Conservation (phyloP, 192 early-diverging fungal species). For the Chytriomyces sp. region DNA sequence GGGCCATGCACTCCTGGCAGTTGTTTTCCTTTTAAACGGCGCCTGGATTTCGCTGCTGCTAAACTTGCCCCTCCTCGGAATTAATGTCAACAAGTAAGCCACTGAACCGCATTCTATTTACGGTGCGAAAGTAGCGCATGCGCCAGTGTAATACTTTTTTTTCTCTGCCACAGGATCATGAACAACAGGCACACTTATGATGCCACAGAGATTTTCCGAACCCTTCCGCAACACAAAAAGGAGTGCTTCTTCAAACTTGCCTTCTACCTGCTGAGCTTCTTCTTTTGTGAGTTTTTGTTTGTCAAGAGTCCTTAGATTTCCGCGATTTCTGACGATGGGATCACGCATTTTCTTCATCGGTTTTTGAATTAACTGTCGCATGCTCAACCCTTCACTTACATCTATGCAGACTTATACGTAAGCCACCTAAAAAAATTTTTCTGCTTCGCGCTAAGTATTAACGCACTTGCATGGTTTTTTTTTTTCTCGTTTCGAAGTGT, state of each 20-base stretch:
- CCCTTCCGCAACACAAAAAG: slow-evolving; percentile 88
- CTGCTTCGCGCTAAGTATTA: neutral
- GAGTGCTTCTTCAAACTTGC: slow-evolving; percentile 97
- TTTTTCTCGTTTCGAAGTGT: slow-evolving; percentile 9
- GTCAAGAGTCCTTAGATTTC: neutral
- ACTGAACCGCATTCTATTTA: slow-evolving; percentile 2
- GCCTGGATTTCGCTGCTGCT: slow-evolving; percentile 85
- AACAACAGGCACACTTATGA: slow-evolving; percentile 92
- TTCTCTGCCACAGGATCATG: slow-evolving; percentile 62
- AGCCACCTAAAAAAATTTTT: neutral
- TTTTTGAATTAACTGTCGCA: neutral
- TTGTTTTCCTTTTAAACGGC: slow-evolving; percentile 84
- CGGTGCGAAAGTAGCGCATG: neutral
- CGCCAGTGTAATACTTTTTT: slow-evolving; percentile 11
- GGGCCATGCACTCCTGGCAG: slow-evolving; percentile 80
- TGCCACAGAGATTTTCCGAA: slow-evolving; percentile 98
- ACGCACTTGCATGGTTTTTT: neutral
- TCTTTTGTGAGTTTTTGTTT: slow-evolving; percentile 60
- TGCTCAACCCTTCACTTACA: too few species aligned
- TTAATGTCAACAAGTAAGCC: slow-evolving; percentile 86
- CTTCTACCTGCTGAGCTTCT: slow-evolving; percentile 95
- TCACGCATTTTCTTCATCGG: neutral
- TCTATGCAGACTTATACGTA: too few species aligned
- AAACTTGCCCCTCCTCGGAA: slow-evolving; percentile 85
- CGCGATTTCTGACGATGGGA: neutral